Percentiles rank a stretch among this genome's conserved stretches.
Evolutionary conservation across 148 eudicot genomes (phyloP).

Genomic region (Hydrangea macrophylla): DNA sequence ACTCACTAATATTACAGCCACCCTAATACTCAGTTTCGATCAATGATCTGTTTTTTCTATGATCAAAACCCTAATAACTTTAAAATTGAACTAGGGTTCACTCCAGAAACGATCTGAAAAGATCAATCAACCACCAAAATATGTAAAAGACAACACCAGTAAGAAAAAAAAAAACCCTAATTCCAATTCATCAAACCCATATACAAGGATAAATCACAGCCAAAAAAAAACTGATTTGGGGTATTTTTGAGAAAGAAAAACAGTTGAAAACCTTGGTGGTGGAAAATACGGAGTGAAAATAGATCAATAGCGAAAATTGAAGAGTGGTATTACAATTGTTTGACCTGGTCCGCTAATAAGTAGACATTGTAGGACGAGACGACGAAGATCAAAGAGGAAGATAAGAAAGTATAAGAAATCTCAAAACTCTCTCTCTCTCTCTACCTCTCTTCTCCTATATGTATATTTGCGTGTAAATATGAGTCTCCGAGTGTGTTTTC

Average conservation of each 20-base stretch:
- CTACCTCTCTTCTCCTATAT: conserved; percentile 11
- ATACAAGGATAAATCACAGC: neutral
- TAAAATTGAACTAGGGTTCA: conserved; percentile 8
- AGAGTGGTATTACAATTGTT: neutral
- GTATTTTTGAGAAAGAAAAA: neutral
- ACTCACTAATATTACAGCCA: neutral
- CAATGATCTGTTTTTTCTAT: conserved; percentile 3
- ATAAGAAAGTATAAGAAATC: neutral
- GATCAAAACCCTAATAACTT: conserved; percentile 17
- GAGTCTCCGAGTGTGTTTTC: neutral
- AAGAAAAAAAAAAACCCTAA: neutral
- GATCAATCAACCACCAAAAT: conserved; percentile 8
- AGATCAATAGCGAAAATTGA: neutral
- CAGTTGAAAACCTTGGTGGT: neutral
- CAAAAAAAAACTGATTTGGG: neutral
- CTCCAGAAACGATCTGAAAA: conserved; percentile 16
- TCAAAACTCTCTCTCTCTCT: conserved; percentile 13
- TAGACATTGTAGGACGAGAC: conserved; percentile 5
- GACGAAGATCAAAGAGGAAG: conserved; percentile 13
- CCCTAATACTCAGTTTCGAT: neutral
- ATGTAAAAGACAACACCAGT: neutral
- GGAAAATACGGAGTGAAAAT: neutral
- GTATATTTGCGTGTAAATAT: neutral
- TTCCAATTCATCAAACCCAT: conserved; percentile 6
- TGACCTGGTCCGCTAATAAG: conserved; percentile 6